Percentiles rank a stretch among this genome's conserved stretches.
These are phyloP conservation scores for Mitragyna speciosa DNA, from an alignment of 257 asterid genomes.

Conservation along the genomic window DNA sequence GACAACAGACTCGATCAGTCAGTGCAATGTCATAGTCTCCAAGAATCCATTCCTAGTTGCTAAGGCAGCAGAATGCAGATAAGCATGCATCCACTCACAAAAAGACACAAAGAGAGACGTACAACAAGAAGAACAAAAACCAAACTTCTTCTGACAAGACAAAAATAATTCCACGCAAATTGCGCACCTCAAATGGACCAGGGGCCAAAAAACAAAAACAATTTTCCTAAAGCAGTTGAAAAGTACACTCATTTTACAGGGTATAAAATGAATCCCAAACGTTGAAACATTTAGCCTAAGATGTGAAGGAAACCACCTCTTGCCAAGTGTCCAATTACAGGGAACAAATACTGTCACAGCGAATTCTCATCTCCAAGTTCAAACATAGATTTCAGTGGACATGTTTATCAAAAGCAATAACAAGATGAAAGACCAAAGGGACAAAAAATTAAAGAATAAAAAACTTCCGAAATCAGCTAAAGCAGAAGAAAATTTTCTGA, in stretches of 20 bases:
- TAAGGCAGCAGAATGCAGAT: not conserved
- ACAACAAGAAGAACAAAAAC: not conserved
- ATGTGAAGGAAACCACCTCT: not conserved
- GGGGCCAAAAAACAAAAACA: not conserved
- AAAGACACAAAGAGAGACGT: not conserved
- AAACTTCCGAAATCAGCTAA: not conserved
- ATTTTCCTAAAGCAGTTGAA: no score
- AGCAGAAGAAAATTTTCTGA: not conserved
- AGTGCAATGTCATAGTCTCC: no score
- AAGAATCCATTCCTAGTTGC: not conserved
- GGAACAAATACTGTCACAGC: not conserved
- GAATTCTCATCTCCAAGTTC: not conserved
- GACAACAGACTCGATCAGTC: not conserved
- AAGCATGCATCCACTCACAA: no score
- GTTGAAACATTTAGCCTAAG: not conserved
- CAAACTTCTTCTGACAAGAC: not conserved
- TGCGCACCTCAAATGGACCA: not conserved
- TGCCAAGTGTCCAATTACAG: not conserved
- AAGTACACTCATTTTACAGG: not conserved
- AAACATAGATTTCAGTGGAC: not conserved
- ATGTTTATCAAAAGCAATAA: not conserved
- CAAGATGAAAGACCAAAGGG: not conserved
- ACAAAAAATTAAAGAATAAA: not conserved
- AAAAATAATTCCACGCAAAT: not conserved
- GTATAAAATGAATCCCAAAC: not conserved